Percentiles rank a stretch among this genome's conserved stretches.
phyloP scores from a whole-genome alignment of 192 early-diverging fungal genomes.

The Helicostylum pulchrum region DNA sequence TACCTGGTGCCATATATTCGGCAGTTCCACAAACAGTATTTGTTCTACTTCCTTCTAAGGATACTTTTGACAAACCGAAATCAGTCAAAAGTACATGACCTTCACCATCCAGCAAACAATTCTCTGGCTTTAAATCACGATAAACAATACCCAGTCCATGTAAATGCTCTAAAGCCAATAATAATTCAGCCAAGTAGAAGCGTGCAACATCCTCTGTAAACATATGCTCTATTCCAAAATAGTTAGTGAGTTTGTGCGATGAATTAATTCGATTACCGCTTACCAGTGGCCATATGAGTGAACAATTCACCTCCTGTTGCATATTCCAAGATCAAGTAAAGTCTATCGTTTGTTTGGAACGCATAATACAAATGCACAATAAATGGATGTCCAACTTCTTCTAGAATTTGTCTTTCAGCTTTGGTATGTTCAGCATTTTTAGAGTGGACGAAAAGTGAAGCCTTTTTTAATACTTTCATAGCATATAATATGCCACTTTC shows the following conservation, averaged over 20 bases:
- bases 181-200: slow-evolving; percentile 87
- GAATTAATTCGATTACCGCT: slow-evolving; percentile 8
- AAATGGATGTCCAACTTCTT: slow-evolving; percentile 84
- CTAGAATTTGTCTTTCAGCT: slow-evolving; percentile 85
- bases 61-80: slow-evolving; percentile 91
- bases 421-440: slow-evolving; percentile 82
- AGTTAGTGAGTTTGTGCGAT: background rate
- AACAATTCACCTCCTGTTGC: slow-evolving; percentile 92
- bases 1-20: slow-evolving; percentile 71
- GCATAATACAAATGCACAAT: slow-evolving; percentile 91
- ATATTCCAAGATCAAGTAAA: slow-evolving; percentile 90
- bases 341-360: slow-evolving; percentile 83
- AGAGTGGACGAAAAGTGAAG: slow-evolving; percentile 74
- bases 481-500: slow-evolving; percentile 60
- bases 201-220: slow-evolving; percentile 78
- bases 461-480: slow-evolving; percentile 94
- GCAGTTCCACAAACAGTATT: slow-evolving; percentile 74
- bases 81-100: slow-evolving; percentile 90
- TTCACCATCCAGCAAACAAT: slow-evolving; percentile 65
- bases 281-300: slow-evolving; percentile 77
- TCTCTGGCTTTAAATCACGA: slow-evolving; percentile 77
- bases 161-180: slow-evolving; percentile 84
- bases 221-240: slow-evolving; percentile 44
- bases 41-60: slow-evolving; percentile 49
- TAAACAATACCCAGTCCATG: slow-evolving; percentile 90